phyloP scores from a whole-genome alignment of 768 basidiomycete species.

The Calocera viscosa region DNA sequence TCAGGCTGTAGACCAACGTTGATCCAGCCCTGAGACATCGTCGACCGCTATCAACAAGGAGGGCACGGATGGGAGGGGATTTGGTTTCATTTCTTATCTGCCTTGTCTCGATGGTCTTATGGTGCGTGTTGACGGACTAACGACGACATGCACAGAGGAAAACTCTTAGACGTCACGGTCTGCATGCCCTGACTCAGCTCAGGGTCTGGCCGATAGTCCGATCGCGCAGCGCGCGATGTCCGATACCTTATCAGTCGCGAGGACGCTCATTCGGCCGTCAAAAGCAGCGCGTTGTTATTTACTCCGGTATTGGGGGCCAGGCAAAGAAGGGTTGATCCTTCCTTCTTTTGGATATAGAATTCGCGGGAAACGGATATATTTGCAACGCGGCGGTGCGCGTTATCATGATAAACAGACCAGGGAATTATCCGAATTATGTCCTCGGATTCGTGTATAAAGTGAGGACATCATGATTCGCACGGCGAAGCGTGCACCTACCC shows the following conservation, averaged over 20 bases:
- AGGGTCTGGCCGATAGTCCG: background rate
- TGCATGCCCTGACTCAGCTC: conserved; percentile 2
- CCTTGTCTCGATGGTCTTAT: background rate
- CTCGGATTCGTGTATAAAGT: no score
- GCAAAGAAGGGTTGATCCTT: no score
- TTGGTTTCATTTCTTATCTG: background rate
- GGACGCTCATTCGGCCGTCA: background rate
- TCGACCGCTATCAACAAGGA: background rate
- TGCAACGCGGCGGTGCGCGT: no score
- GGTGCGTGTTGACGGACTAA: background rate
- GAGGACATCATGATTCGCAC: no score
- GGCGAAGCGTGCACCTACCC: no score
- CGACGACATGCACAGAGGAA: background rate
- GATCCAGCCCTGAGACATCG: background rate
- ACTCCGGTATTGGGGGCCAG: no score
- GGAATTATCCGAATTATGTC: no score
- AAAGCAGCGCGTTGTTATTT: no score
- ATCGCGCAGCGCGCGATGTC: background rate
- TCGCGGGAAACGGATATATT: background rate
- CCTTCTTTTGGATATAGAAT: background rate
- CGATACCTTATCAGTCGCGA: background rate
- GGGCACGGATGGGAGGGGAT: background rate
- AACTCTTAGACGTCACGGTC: background rate
- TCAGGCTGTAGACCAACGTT: background rate
- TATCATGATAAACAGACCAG: no score